A percentile compares a stretch with the other conserved stretches of the same genome.
Conservation (phyloP, 129 eudicot species). For the Arctium lappa region DNA sequence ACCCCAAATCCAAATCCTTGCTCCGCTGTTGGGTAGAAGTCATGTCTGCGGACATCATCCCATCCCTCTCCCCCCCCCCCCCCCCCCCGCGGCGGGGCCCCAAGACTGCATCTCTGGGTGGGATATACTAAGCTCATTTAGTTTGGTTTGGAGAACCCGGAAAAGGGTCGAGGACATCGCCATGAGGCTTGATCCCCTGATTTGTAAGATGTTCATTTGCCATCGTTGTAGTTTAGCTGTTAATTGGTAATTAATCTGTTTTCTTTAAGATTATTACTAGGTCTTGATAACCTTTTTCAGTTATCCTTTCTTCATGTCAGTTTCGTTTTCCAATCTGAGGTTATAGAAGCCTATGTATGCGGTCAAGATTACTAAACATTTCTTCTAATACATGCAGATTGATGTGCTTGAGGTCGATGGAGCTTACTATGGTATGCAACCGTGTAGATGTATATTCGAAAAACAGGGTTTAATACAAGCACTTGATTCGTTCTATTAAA, state of each 20-base stretch:
- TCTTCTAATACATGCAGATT: constrained; percentile 57
- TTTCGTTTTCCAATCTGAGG: background rate
- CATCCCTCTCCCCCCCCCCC: no score
- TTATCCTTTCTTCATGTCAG: background rate
- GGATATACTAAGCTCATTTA: background rate
- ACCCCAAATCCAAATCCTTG: no score
- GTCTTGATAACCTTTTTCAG: background rate
- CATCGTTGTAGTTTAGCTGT: background rate
- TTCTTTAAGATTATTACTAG: background rate
- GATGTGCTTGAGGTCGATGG: constrained; percentile 99
- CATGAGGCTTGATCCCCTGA: background rate
- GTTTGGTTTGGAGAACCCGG: background rate
- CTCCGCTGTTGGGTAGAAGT: background rate
- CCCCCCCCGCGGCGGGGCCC: background rate
- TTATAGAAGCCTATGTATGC: constrained; percentile 5
- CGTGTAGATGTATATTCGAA: background rate
- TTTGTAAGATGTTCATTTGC: background rate
- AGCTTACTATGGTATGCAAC: constrained; percentile 71
- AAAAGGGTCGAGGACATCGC: background rate
- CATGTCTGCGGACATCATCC: background rate
- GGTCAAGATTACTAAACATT: background rate
- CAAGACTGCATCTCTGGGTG: background rate
- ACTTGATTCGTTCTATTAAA: background rate
- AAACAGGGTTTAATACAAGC: constrained; percentile 8
- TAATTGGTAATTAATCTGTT: background rate